phyloP scores from a whole-genome alignment of 2,329 filamentous ascomycete species.

The Zymoseptoria crescenta region DNA sequence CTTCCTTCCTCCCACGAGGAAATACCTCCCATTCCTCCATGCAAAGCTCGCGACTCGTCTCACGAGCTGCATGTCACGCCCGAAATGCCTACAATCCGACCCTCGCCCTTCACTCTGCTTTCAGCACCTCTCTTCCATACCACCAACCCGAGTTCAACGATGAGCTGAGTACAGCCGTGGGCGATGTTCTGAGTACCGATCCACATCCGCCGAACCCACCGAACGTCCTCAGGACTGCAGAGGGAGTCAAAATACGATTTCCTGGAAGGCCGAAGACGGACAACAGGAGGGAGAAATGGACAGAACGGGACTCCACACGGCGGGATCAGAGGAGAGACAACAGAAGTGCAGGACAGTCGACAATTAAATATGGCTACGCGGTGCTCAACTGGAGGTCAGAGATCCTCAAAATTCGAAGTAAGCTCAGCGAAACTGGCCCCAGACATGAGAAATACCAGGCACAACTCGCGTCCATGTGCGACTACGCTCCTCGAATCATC shows the following conservation, averaged over 20 bases:
- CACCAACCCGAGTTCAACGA: background rate
- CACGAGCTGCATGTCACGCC: slow-evolving; percentile 14
- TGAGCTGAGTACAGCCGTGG: background rate
- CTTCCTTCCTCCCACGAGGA: background rate
- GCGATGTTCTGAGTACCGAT: background rate
- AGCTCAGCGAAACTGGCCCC: background rate
- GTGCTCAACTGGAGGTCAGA: background rate
- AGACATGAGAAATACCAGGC: background rate
- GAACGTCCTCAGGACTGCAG: background rate
- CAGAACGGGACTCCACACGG: background rate
- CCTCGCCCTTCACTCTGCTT: slow-evolving; percentile 17
- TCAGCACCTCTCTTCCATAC: slow-evolving; percentile 7
- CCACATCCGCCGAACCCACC: background rate
- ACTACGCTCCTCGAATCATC: background rate
- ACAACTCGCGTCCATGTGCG: background rate
- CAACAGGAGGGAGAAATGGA: background rate
- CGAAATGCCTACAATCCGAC: slow-evolving; percentile 19
- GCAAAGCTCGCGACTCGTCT: slow-evolving; percentile 10
- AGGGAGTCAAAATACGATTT: background rate
- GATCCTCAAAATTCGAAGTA: background rate
- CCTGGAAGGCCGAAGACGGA: background rate
- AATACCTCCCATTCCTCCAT: slow-evolving; percentile 3
- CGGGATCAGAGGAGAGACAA: background rate
- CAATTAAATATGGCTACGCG: background rate
- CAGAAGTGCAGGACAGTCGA: background rate